These are phyloP conservation scores for Aspergillus sp. DNA, from an alignment of 2,329 filamentous ascomycete species.

Conservation along the genomic window DNA sequence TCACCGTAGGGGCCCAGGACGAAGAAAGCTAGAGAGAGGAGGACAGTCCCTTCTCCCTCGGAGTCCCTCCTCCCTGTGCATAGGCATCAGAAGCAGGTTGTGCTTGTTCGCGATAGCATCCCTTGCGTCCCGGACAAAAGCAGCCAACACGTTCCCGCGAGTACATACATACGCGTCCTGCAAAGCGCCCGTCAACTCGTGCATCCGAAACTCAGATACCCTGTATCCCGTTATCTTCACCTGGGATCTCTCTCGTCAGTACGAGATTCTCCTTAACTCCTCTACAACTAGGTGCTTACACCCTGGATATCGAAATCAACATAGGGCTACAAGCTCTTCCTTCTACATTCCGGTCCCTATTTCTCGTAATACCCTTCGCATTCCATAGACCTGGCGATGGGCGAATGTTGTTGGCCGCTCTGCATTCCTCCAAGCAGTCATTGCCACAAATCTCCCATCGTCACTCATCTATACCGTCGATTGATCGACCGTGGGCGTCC, in stretches of 20 bases:
- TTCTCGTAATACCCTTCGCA: slow-evolving; percentile 35
- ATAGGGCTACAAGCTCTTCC: slow-evolving; percentile 15
- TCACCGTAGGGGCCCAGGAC: slow-evolving; percentile 76
- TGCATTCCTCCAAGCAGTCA: slow-evolving; percentile 39
- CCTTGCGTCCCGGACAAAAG: slow-evolving; percentile 39
- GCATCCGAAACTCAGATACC: slow-evolving; percentile 28
- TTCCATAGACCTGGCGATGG: slow-evolving; percentile 34
- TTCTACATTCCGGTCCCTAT: slow-evolving; percentile 39
- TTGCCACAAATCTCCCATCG: slow-evolving; percentile 36
- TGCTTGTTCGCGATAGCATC: slow-evolving; percentile 25
- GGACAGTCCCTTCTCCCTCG: neutral
- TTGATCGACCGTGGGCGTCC: slow-evolving; percentile 24
- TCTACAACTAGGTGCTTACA: slow-evolving; percentile 22
- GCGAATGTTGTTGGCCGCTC: slow-evolving; percentile 29
- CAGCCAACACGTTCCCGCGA: slow-evolving; percentile 44
- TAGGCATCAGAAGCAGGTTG: slow-evolving; percentile 33
- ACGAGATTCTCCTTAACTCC: slow-evolving; percentile 25
- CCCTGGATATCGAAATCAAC: slow-evolving; percentile 27
- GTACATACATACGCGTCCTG: slow-evolving; percentile 33
- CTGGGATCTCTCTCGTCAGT: slow-evolving; percentile 13
- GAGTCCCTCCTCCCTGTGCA: slow-evolving; percentile 35
- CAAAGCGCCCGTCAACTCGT: slow-evolving; percentile 33
- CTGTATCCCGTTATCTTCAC: slow-evolving; percentile 26
- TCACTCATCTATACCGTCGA: slow-evolving; percentile 30
- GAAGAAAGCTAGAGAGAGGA: slow-evolving; percentile 57